Evolutionary conservation across 2,329 filamentous ascomycete genomes (phyloP).

Genomic region (Penicillium corylophilum): DNA sequence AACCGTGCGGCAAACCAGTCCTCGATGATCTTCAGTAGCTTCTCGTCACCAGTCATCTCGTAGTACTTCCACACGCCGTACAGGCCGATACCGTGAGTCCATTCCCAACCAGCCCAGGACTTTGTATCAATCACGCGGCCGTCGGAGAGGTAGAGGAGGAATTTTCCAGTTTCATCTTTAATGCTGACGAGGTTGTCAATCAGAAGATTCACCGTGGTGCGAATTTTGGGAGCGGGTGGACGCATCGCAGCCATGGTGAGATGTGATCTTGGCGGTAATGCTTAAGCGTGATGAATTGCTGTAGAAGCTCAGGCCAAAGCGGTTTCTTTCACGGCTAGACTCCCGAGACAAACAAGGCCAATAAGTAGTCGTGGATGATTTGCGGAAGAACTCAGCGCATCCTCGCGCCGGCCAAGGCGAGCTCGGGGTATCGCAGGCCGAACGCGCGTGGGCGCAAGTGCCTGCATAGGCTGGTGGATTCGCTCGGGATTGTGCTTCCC

Average conservation of each 20-base stretch:
- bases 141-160: constrained; percentile 68
- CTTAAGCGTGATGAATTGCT: background rate
- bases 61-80: constrained; percentile 84
- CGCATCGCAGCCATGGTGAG: constrained; percentile 19
- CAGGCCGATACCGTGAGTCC: constrained; percentile 76
- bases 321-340: background rate
- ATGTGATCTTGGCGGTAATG: background rate
- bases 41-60: constrained; percentile 63
- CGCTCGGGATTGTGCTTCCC: constrained; percentile 19
- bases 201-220: constrained; percentile 61
- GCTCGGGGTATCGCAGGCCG: constrained; percentile 20
- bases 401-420: constrained; percentile 16
- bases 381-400: constrained; percentile 13
- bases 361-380: constrained; percentile 16
- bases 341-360: background rate
- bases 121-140: constrained; percentile 80
- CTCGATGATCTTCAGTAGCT: constrained; percentile 65
- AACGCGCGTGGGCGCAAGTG: background rate
- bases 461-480: background rate
- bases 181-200: constrained; percentile 76
- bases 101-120: constrained; percentile 74
- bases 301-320: background rate
- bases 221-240: constrained; percentile 41
- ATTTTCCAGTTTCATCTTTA: constrained; percentile 71
- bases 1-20: constrained; percentile 72